Conservation (phyloP, 257 asterid genomes). For the Primulina eburnea region DNA sequence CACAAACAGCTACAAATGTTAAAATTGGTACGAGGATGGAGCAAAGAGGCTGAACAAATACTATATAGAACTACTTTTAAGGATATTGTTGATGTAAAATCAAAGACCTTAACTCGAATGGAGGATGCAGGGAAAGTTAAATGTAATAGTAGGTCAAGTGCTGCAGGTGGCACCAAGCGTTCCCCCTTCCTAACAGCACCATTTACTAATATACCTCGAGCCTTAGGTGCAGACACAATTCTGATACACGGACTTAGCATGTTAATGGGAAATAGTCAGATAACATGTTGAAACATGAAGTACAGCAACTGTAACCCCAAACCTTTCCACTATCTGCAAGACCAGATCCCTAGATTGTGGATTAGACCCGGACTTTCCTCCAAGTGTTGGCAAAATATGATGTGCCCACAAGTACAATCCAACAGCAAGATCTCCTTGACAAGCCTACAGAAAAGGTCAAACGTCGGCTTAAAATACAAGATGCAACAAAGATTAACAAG, state of each 20-base stretch:
- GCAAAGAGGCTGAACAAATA: background rate
- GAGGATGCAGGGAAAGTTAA: slow-evolving; percentile 69
- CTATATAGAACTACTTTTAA: background rate
- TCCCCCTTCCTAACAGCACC: slow-evolving; percentile 79
- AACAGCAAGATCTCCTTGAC: slow-evolving; percentile 71
- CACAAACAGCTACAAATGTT: slow-evolving; percentile 6
- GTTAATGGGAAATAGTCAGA: background rate
- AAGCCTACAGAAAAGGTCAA: slow-evolving; percentile 43
- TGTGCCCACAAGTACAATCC: slow-evolving; percentile 79
- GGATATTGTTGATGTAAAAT: background rate
- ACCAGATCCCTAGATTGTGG: slow-evolving; percentile 72
- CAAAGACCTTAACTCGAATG: slow-evolving; percentile 57
- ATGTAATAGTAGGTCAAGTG: slow-evolving; percentile 57
- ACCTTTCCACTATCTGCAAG: slow-evolving; percentile 85
- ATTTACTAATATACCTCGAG: slow-evolving; percentile 53
- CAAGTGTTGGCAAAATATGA: slow-evolving; percentile 61
- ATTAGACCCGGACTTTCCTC: slow-evolving; percentile 72
- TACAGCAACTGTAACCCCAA: slow-evolving; percentile 8
- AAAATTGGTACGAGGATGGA: background rate
- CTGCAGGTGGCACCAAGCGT: slow-evolving; percentile 69
- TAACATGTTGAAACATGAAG: slow-evolving; percentile 3
- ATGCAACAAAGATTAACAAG: slow-evolving; percentile 16
- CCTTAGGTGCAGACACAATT: slow-evolving; percentile 71
- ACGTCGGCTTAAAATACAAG: slow-evolving; percentile 22
- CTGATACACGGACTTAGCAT: slow-evolving; percentile 33